Base-by-base conservation (phyloP, 2,329 filamentous ascomycete species). In the Calonectria pteridis region DNA sequence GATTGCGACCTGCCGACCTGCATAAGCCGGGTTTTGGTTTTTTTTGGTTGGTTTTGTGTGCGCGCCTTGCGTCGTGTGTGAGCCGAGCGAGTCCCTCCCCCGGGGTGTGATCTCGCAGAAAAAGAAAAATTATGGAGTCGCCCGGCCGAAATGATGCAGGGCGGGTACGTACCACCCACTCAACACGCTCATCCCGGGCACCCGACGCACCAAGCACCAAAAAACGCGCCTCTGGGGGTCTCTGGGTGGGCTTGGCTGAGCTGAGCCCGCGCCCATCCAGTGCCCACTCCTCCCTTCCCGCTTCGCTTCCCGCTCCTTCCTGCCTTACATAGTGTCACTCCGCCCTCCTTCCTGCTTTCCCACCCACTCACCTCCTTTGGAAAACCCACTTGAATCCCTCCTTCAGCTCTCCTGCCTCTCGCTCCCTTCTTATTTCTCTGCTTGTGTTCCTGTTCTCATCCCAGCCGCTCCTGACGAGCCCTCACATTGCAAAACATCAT, bases 151-250 rank as follows among this genome's bases (percentile, higher is more conserved):
- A 62, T 40, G 55, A 37, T 59, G 55, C 55, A 59, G 55, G 55
- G 23, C 33, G 33, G 67, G 58, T 69, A 69, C 67, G 67, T 69
- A 63, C 67, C 40, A 20, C 23, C 68, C 69, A 65, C 65, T 69
- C 65, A 68, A 71, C 71, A 69, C 65, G 66, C 71, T 64, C 37
- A 72, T 59, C 71, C 71, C 66, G 71, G 66, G 31, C 59, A 50
- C 59, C 71, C 59, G 66, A 73, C 50, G 37, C 71, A 69, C 71
- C 70, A 68, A 72, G 49, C 69, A 71, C 69, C 63, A 71, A 67
- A 73, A 67, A 73, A 73, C 71, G 71, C 71, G 71, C 71, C 51
- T 55, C 49, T 37, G n/a, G 23, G 23, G 70, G 35, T 31, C 37
- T 28, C n/a, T 37, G 62, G 55, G 46, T 73, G 67, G 67, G 59